Conservation (phyloP, 106 monocot genomes). For the Phalaenopsis aphrodite region DNA sequence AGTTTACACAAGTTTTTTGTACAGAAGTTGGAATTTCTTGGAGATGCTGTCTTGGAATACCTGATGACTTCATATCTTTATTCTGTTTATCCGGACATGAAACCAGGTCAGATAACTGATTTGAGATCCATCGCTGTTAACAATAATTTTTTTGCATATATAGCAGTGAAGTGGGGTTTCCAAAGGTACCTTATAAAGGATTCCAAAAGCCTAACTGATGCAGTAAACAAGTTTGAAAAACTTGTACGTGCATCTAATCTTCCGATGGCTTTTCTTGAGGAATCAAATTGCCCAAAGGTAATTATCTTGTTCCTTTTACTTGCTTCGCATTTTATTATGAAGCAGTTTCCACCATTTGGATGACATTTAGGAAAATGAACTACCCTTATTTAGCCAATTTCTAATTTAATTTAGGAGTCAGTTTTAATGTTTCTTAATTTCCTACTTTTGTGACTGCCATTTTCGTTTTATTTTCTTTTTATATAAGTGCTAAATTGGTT, state of each 20-base stretch:
- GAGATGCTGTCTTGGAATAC: constrained; percentile 97
- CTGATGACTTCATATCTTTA: constrained; percentile 92
- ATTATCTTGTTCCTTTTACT: constrained; percentile 3
- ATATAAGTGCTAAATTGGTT: neutral
- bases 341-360: neutral
- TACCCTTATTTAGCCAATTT: neutral
- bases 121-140: constrained; percentile 60
- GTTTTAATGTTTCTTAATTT: neutral
- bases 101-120: constrained; percentile 92
- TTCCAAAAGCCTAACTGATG: constrained; percentile 45
- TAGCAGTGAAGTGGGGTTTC: constrained; percentile 44
- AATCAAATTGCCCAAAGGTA: constrained; percentile 89
- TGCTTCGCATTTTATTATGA: neutral
- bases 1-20: neutral
- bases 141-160: constrained; percentile 73
- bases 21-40: constrained; percentile 96
- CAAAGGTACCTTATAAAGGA: constrained; percentile 65
- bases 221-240: constrained; percentile 56
- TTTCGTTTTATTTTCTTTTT: neutral
- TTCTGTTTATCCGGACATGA: constrained; percentile 79
- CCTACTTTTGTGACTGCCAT: neutral
- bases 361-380: neutral
- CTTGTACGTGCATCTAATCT: constrained; percentile 23
- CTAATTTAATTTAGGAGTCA: neutral
- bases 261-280: constrained; percentile 48